These are phyloP conservation scores for Hypoxylon cercidicola DNA, from an alignment of 495 filamentous ascomycete species.

Conservation along the genomic window DNA sequence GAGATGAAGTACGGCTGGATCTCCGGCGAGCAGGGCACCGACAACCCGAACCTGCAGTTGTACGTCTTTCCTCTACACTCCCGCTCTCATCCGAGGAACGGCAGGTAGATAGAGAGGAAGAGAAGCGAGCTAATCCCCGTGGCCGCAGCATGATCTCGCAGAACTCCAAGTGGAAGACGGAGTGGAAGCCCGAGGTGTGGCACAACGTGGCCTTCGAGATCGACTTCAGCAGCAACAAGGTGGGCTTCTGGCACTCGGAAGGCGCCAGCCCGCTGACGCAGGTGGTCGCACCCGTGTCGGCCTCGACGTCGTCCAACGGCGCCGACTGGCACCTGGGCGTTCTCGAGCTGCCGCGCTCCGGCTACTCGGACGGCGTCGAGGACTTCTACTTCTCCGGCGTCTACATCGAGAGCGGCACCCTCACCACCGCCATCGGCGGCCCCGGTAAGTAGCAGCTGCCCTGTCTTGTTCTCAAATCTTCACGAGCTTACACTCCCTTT, in stretches of 20 bases:
- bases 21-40: conserved; percentile 65
- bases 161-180: conserved; percentile 55
- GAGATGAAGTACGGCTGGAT: conserved; percentile 77
- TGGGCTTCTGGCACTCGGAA: conserved; percentile 76
- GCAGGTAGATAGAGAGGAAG: no score
- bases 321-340: conserved; percentile 80
- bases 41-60: conserved; percentile 60
- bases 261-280: conserved; percentile 66
- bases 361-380: conserved; percentile 62
- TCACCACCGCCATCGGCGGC: conserved; percentile 68
- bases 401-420: conserved; percentile 70
- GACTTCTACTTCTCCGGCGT: conserved; percentile 81
- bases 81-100: no score
- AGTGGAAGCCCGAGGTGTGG: conserved; percentile 68
- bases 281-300: conserved; percentile 65
- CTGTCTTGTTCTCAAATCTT: neutral
- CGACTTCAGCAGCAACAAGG: conserved; percentile 67
- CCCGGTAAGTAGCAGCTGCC: conserved; percentile 42
- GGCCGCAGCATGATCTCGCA: conserved; percentile 51
- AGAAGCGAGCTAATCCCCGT: conserved; percentile 1
- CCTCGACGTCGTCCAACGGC: conserved; percentile 72
- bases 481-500: neutral
- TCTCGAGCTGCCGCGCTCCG: conserved; percentile 69
- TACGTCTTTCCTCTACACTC: conserved; percentile 29
- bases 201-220: conserved; percentile 78